Evolutionary conservation across 495 filamentous ascomycete genomes (phyloP), one percentile per base, ranked within the genome.

Genomic region (Trichoderma reesei): DNA sequence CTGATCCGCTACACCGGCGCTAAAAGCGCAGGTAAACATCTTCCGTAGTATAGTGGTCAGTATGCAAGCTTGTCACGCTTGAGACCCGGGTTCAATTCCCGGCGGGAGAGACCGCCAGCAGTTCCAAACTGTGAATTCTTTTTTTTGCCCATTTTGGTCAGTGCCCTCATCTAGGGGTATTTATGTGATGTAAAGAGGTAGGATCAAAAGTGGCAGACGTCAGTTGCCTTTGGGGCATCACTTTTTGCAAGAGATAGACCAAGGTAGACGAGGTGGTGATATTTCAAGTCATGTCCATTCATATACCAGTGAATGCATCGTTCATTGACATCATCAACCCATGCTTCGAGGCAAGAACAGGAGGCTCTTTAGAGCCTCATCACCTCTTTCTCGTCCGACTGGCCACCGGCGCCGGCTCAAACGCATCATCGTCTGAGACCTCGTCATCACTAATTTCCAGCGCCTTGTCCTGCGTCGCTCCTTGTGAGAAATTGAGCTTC

Each of bases 391-490:
- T 66, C 39, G 67, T 66, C 10, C 44, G 69, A 63, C 75, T 70
- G 36, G 73, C 72, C 7, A 71, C 61, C 2, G 79, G 79, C 63
- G 77, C 75, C 11, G 75, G 69, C 73, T 94, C 90, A 75, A 95
- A 94, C 1, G 88, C 91, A 77, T 96, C 91, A 64, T 89, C 84
- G 44, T 88, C 87, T 1, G 83, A 86, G 5, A 91, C 90, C 64
- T 88, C 89, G 68, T 91, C 90, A 66, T 90, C 88, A 65, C 90
- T 85, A 64, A 88, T 82, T 67, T 87, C 80, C 70, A 74, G 73
- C 63, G 69, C 76, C 73, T 75, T 76, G 72, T 75, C 73, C 51
- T 70, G 51, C 69, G 72, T 74, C 68, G 51, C 51, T 16, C 51
- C 51, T 41, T 83, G 82, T 8, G 84, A 83, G 70, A 96, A 96